These are phyloP conservation scores for Xylariaceae sp. DNA, from an alignment of 2,329 filamentous ascomycete species.

Conservation along the genomic window DNA sequence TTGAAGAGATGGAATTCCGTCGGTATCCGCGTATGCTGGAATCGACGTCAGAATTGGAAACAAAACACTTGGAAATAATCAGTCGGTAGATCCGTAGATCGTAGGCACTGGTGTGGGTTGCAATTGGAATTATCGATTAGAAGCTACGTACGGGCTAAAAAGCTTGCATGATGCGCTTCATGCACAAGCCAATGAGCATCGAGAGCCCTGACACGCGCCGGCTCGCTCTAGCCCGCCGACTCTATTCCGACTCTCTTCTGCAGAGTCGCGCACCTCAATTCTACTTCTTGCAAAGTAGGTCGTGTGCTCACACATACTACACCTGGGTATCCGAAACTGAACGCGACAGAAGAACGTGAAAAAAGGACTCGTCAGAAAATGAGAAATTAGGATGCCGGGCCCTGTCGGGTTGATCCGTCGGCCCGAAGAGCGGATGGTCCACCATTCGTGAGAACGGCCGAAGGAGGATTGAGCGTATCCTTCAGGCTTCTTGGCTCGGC, in stretches of 20 bases:
- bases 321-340: no score
- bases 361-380: no score
- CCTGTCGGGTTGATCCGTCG: neutral
- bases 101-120: no score
- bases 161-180: neutral
- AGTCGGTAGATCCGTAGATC: no score
- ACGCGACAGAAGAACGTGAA: no score
- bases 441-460: neutral
- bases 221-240: neutral
- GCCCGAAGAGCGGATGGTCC: constrained; percentile 8
- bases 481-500: constrained; percentile 46
- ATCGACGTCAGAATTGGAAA: no score
- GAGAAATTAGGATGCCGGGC: neutral
- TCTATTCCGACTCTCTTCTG: neutral
- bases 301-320: no score
- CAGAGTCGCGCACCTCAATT: no score
- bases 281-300: no score
- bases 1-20: no score
- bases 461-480: constrained; percentile 17
- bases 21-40: no score
- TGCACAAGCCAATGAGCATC: neutral
- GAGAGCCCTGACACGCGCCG: neutral
- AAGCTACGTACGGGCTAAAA: neutral
- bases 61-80: no score
- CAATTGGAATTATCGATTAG: neutral